phyloP scores from a whole-genome alignment of 371 early-diverging fungal genomes.

The Mortierella sp. region DNA sequence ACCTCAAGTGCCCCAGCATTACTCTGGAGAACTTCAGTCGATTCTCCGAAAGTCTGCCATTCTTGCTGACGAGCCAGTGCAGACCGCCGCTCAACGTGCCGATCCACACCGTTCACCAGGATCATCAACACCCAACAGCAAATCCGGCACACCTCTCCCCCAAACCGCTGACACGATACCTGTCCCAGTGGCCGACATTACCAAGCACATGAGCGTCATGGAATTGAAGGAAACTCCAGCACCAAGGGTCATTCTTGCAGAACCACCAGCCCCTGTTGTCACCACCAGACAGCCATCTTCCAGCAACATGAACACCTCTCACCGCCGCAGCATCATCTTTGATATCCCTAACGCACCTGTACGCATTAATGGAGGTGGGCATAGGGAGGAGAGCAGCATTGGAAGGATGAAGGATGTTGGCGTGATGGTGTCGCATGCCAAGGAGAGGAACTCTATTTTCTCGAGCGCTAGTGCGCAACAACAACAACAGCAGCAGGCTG shows the following conservation, averaged over 20 bases:
- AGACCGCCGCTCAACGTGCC: neutral
- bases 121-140: slow-evolving; percentile 42
- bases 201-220: slow-evolving; percentile 41
- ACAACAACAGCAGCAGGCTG: slow-evolving; percentile 9
- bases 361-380: slow-evolving; percentile 13
- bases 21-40: slow-evolving; percentile 41
- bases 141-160: slow-evolving; percentile 39
- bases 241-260: slow-evolving; percentile 23
- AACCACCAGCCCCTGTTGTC: neutral
- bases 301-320: slow-evolving; percentile 4
- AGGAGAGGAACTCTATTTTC: slow-evolving; percentile 43
- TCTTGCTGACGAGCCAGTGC: neutral
- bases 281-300: slow-evolving; percentile 19
- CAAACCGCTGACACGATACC: slow-evolving; percentile 43
- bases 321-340: slow-evolving; percentile 51
- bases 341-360: slow-evolving; percentile 24
- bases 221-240: slow-evolving; percentile 26
- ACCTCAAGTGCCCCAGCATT: slow-evolving; percentile 43
- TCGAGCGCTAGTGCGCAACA: slow-evolving; percentile 10
- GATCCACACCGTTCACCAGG: slow-evolving; percentile 30
- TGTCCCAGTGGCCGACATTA: slow-evolving; percentile 38
- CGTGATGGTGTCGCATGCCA: slow-evolving; percentile 28
- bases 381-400: slow-evolving; percentile 11
- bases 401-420: slow-evolving; percentile 50
- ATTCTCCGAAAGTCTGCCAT: slow-evolving; percentile 42